Conservation (phyloP, 441 rosid genomes). For the Melastoma candidum region DNA sequence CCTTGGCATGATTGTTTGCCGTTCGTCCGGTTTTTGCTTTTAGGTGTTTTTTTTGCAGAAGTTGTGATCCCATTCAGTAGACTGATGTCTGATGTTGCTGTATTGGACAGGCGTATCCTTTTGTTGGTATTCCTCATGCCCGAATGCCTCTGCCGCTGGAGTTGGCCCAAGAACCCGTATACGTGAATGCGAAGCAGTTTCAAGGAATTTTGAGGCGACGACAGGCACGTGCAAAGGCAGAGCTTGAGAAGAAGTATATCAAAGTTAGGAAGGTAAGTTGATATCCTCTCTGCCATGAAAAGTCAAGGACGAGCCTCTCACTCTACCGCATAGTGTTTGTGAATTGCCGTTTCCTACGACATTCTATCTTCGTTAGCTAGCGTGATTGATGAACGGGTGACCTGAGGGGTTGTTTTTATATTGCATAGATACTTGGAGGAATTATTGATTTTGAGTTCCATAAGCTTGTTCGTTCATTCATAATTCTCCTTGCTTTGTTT, state of each 20-base stretch:
- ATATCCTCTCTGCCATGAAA: not conserved
- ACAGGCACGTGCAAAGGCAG: slow-evolving; percentile 95
- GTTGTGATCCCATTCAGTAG: not conserved
- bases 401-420: too few relatives aligned
- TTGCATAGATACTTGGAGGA: too few relatives aligned
- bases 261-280: slow-evolving; percentile 64
- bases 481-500: not conserved
- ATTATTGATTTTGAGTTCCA: not conserved
- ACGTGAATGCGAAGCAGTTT: slow-evolving; percentile 91
- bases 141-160: slow-evolving; percentile 88
- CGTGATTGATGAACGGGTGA: too few relatives aligned
- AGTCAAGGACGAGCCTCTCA: too few relatives aligned
- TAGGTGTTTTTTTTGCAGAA: too few relatives aligned
- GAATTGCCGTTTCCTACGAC: too few relatives aligned
- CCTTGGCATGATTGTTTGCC: too few relatives aligned
- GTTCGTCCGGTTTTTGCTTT: too few relatives aligned
- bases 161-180: slow-evolving; percentile 85
- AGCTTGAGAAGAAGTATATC: slow-evolving; percentile 70
- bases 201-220: slow-evolving; percentile 88
- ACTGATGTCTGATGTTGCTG: not conserved
- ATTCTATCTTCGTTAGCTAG: too few relatives aligned
- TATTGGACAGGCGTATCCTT: slow-evolving; percentile 56
- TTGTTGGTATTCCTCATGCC: slow-evolving; percentile 62
- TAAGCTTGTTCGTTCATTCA: too few relatives aligned
- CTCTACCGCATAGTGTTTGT: too few relatives aligned